Percentiles rank a stretch among this genome's conserved stretches.
Evolutionary conservation across 2,329 filamentous ascomycete genomes (phyloP).

Genomic region (Verticillium tricorpus): DNA sequence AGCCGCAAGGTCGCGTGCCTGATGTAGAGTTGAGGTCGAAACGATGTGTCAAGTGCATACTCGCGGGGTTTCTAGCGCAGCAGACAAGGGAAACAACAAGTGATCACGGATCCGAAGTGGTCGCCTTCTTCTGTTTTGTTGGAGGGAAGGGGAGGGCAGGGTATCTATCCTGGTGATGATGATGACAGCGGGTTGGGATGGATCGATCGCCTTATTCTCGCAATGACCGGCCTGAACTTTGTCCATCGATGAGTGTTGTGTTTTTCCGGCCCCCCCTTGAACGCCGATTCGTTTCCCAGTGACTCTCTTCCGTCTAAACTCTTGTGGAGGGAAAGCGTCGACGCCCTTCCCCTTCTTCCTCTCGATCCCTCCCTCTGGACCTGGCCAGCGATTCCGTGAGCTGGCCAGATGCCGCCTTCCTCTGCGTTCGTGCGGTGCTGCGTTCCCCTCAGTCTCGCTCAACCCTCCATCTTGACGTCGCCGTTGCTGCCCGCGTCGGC

Average conservation of each 20-base stretch:
- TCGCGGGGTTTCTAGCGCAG: background rate
- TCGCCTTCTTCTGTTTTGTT: background rate
- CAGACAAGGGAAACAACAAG: background rate
- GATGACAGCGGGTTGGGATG: background rate
- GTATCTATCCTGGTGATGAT: slow-evolving; percentile 2
- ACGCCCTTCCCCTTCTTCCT: slow-evolving; percentile 1
- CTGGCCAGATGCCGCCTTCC: background rate
- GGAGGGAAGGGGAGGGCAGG: background rate
- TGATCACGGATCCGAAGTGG: background rate
- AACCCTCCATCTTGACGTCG: slow-evolving; percentile 57
- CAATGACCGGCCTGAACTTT: background rate
- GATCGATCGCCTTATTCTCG: background rate
- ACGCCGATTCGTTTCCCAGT: background rate
- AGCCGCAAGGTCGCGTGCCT: slow-evolving; percentile 66
- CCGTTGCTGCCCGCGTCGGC: slow-evolving; percentile 46
- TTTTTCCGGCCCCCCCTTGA: background rate
- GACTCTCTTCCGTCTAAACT: slow-evolving; percentile 1
- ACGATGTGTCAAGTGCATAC: background rate
- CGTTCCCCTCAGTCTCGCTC: background rate
- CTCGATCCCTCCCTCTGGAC: background rate
- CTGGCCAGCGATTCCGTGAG: too few relatives aligned
- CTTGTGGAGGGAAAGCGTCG: background rate
- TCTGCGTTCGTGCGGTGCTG: background rate
- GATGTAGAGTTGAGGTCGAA: slow-evolving; percentile 44
- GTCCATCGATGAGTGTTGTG: background rate